These are phyloP conservation scores for Echium plantagineum DNA, from an alignment of 257 asterid species.

Conservation along the genomic window DNA sequence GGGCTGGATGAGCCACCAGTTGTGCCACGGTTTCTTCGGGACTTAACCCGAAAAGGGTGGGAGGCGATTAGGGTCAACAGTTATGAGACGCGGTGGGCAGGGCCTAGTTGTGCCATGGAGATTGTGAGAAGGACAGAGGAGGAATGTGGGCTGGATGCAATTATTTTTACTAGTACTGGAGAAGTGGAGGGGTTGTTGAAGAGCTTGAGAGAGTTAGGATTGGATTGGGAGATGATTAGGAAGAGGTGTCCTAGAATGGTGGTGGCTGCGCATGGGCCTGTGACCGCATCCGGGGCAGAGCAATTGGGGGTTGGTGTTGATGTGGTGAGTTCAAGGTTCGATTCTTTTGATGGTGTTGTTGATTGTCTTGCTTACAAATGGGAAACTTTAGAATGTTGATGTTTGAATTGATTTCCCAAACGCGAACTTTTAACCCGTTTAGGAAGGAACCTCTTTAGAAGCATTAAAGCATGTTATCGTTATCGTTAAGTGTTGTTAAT, in stretches of 20 bases:
- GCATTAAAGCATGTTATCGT: no score
- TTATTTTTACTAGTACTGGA: conserved; percentile 68
- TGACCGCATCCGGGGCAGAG: conserved; percentile 84
- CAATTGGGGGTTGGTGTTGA: conserved; percentile 64
- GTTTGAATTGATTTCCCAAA: no score
- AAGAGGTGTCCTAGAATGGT: conserved; percentile 57
- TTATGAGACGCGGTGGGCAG: conserved; percentile 70
- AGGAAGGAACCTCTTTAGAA: no score
- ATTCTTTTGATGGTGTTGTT: conserved; percentile 60
- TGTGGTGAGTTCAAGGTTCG: conserved; percentile 58
- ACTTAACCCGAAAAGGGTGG: conserved; percentile 48
- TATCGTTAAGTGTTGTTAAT: no score
- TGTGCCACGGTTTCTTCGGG: conserved; percentile 50
- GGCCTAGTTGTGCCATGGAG: conserved; percentile 24
- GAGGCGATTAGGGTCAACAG: conserved; percentile 37
- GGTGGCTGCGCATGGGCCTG: conserved; percentile 82
- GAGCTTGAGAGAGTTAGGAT: conserved; percentile 50
- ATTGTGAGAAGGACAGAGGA: conserved; percentile 36
- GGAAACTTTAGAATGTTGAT: conserved; percentile 16
- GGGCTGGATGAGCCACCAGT: conserved; percentile 75
- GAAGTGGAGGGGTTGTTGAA: conserved; percentile 86
- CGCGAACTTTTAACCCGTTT: no score
- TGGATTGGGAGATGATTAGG: conserved; percentile 61
- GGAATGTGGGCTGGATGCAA: conserved; percentile 53
- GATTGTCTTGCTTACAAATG: conserved; percentile 44